A percentile compares a stretch with the other conserved stretches of the same genome.
Conservation (phyloP, 2,329 filamentous ascomycete species). For the Neofusicoccum ribis region DNA sequence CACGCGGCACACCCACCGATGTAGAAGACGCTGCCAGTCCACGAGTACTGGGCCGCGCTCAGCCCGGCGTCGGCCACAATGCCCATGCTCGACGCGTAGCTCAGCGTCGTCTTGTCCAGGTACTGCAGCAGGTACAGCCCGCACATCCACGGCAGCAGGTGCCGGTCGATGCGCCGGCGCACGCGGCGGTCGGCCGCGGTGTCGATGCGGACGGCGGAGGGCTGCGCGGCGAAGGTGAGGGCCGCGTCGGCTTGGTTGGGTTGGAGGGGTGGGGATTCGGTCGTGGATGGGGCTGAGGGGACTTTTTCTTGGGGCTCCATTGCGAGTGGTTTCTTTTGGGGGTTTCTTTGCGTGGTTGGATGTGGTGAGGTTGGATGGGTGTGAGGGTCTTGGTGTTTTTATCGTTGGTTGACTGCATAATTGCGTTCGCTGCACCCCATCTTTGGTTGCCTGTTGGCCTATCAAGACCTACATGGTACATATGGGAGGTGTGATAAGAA, state of each 20-base stretch:
- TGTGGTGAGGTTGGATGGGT: too few species aligned
- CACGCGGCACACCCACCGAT: slow-evolving; percentile 27
- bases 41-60: slow-evolving; percentile 50
- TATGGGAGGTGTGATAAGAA: too few species aligned
- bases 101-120: slow-evolving; percentile 62
- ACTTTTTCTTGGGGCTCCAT: too few species aligned
- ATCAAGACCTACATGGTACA: too few species aligned
- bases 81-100: slow-evolving; percentile 64
- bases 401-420: too few species aligned
- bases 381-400: too few species aligned
- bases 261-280: too few species aligned
- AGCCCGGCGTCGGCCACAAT: slow-evolving; percentile 54
- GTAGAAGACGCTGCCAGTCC: slow-evolving; percentile 58
- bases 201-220: neutral
- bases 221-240: neutral
- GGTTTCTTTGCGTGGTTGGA: too few species aligned
- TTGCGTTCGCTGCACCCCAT: too few species aligned
- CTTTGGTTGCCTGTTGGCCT: too few species aligned
- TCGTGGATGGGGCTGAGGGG: too few species aligned
- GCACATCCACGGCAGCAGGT: slow-evolving; percentile 57
- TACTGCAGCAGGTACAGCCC: slow-evolving; percentile 64
- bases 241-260: neutral
- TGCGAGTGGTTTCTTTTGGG: too few species aligned
- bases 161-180: slow-evolving; percentile 52
- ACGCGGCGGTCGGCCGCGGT: slow-evolving; percentile 25